Base-by-base conservation (phyloP, 306 rosid genomes). In the Casuarina cunninghamiana region DNA sequence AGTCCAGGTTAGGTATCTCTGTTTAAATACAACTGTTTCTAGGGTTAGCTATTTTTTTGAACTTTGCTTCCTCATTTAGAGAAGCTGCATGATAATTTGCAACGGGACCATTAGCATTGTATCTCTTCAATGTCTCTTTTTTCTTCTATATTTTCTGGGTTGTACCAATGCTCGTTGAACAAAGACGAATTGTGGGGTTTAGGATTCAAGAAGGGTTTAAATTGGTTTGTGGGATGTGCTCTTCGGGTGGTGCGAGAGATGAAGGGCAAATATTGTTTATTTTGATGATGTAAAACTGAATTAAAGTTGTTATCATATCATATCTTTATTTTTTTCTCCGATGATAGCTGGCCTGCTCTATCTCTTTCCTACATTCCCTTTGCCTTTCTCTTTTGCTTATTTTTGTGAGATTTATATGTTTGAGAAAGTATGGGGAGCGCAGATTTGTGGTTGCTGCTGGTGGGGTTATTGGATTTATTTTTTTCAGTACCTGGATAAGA, bases 1-100 rank as follows among this genome's bases (percentile, higher is more conserved):
- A 76, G 84, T 84, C 37, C 62, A 71, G 87, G 69, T 80, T 78
- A 75, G 86, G 82, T 77, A 61, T 83, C 83, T 80, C 77, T 75
- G 63, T 69, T 75, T 63, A 71, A 5, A 75, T 72, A 68, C 55
- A 32, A 75, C 79, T 76, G 15, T 69, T 83, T 71, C 75, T 60
- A 39, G 84, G 70, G 54, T 74, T 7, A 41, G 46, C 37, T 55
- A 65, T 41, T 45, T 73, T 65, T 70, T 53, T 15, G 38, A 74
- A 42, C 21, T 45, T 37, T 44, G 41, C 43, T 75, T 74, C 48
- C 6, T 69, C 39, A 13, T 78, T 3, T 51, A 71, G 62, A 50
- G 50, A 77, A 75, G 84, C 74, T 72, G 45, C 62, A 70, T 53
- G 80, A 80, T 73, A 82, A 65, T 37, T 50, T 60, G 83, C 83